Evolutionary conservation across 2,329 filamentous ascomycete genomes (phyloP).

Genomic region (Pseudogymnoascus sp.): DNA sequence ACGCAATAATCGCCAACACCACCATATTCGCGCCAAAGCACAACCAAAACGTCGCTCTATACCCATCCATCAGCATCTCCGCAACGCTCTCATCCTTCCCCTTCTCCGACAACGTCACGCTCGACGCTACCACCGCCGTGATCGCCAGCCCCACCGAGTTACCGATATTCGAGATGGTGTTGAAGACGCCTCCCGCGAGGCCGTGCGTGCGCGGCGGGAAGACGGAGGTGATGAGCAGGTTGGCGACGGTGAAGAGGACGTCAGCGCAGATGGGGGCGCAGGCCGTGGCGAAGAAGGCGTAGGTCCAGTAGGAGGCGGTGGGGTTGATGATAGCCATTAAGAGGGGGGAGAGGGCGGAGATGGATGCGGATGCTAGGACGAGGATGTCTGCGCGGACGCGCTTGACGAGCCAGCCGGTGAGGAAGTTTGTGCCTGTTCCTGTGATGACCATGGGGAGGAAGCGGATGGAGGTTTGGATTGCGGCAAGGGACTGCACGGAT

Average conservation of each 20-base stretch:
- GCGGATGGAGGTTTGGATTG: slow-evolving; percentile 27
- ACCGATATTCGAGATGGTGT: slow-evolving; percentile 49
- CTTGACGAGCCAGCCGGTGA: slow-evolving; percentile 39
- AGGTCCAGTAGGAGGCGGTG: slow-evolving; percentile 39
- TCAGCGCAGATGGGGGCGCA: slow-evolving; percentile 34
- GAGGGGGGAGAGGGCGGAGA: slow-evolving; percentile 33
- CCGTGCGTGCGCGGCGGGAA: slow-evolving; percentile 51
- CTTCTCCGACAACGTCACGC: slow-evolving; percentile 34
- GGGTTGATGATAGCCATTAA: slow-evolving; percentile 39
- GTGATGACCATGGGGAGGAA: slow-evolving; percentile 35
- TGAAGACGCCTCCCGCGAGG: slow-evolving; percentile 54
- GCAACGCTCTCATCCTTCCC: slow-evolving; percentile 20
- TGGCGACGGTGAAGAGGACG: slow-evolving; percentile 47
- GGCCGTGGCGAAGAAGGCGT: slow-evolving; percentile 34
- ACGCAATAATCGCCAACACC: slow-evolving; percentile 27
- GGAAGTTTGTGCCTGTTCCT: slow-evolving; percentile 35
- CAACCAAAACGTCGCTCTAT: slow-evolving; percentile 45
- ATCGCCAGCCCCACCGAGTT: slow-evolving; percentile 44
- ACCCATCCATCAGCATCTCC: slow-evolving; percentile 40
- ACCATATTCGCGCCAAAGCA: slow-evolving; percentile 39
- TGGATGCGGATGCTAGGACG: slow-evolving; percentile 30
- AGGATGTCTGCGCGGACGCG: slow-evolving; percentile 35
- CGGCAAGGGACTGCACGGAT: slow-evolving; percentile 16
- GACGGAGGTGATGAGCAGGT: slow-evolving; percentile 44
- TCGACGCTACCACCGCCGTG: slow-evolving; percentile 40